Conservation (phyloP, 768 basidiomycete genomes). For the Macrolepiota fuliginosa region DNA sequence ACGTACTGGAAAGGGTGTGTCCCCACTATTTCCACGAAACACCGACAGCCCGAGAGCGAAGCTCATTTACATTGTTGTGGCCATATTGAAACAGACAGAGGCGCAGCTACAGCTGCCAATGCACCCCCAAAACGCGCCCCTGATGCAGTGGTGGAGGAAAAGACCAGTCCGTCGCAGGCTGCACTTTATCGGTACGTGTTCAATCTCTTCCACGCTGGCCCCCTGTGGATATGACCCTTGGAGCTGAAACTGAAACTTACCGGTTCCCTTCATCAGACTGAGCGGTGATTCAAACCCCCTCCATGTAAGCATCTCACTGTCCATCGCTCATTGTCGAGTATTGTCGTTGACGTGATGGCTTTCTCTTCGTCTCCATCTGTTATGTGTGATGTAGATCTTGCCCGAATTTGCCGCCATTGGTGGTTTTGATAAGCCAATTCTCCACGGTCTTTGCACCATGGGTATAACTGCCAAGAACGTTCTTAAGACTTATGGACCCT, state of each 20-base stretch:
- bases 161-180: conserved; percentile 79
- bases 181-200: conserved; percentile 79
- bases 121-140: conserved; percentile 77
- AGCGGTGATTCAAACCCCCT: conserved; percentile 93
- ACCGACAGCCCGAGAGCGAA: background rate
- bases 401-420: conserved; percentile 93
- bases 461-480: conserved; percentile 94
- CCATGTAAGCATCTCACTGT: conserved; percentile 51
- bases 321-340: background rate
- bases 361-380: background rate
- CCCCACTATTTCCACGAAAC: background rate
- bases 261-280: conserved; percentile 43
- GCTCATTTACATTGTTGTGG: background rate
- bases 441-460: conserved; percentile 89
- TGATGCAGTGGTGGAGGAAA: conserved; percentile 86
- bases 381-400: conserved; percentile 57
- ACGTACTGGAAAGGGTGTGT: conserved; percentile 70
- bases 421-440: conserved; percentile 90
- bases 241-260: background rate
- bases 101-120: conserved; percentile 82
- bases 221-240: background rate
- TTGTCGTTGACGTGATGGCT: background rate
- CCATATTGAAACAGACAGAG: conserved; percentile 64
- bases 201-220: conserved; percentile 2
- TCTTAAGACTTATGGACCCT: conserved; percentile 79